Evolutionary conservation across 306 rosid genomes (phyloP).

Genomic region (Argentina anserina): DNA sequence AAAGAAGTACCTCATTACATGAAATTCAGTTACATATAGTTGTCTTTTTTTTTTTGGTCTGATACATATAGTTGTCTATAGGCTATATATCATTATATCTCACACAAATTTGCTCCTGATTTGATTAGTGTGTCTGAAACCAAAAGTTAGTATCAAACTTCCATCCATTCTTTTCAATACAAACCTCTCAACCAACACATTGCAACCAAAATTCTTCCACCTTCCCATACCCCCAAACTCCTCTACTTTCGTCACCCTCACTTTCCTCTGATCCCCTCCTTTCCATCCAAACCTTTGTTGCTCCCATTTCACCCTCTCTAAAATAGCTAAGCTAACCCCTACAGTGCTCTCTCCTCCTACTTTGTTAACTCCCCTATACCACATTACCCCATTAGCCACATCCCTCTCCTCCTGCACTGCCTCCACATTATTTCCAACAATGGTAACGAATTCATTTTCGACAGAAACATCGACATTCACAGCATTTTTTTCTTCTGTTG

Average conservation of each 20-base stretch:
- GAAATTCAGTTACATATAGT: too few species aligned
- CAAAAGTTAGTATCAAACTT: conserved; percentile 33
- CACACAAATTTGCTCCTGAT: conserved; percentile 43
- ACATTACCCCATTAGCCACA: conserved; percentile 31
- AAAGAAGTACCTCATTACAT: too few species aligned
- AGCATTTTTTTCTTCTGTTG: not conserved
- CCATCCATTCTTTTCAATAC: conserved; percentile 46
- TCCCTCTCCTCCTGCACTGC: conserved; percentile 19
- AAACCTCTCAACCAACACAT: conserved; percentile 44
- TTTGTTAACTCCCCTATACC: conserved; percentile 39
- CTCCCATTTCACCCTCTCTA: conserved; percentile 63
- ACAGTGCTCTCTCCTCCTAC: conserved; percentile 37
- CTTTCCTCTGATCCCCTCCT: conserved; percentile 33
- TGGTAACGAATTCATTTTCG: conserved; percentile 28
- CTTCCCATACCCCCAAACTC: conserved; percentile 32
- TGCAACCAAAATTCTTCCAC: conserved; percentile 39
- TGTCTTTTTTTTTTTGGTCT: too few species aligned
- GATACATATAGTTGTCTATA: too few species aligned
- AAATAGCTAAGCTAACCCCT: conserved; percentile 47
- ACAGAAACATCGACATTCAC: conserved; percentile 22
- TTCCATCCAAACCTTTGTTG: conserved; percentile 31
- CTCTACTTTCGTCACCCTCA: conserved; percentile 41
- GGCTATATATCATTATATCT: not conserved
- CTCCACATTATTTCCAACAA: conserved; percentile 27
- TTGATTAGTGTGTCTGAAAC: conserved; percentile 43